Conservation (phyloP, 75 land plant genomes). For the Sequoia sempervirens region DNA sequence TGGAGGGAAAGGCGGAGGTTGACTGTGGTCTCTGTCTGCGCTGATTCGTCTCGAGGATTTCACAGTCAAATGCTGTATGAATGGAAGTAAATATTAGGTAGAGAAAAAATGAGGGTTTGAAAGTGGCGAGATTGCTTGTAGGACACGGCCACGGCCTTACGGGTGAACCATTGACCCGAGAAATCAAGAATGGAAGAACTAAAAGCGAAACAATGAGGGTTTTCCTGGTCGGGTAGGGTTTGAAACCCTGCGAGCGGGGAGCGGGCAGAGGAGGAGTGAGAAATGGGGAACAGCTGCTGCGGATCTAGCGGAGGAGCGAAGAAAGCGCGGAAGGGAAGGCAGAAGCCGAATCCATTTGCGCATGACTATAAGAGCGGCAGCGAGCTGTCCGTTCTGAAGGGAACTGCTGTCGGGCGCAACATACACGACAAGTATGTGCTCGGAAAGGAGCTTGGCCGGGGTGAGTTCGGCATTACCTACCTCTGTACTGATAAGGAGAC, state of each 20-base stretch:
- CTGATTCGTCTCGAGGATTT: neutral
- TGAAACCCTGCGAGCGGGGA: neutral
- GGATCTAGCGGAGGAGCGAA: conserved; percentile 13
- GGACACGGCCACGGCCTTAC: neutral
- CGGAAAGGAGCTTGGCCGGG: conserved; percentile 83
- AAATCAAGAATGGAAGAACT: neutral
- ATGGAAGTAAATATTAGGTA: neutral
- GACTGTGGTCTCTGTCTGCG: neutral
- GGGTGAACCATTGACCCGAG: neutral
- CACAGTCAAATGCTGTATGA: neutral
- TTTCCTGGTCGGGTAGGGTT: conserved; percentile 4
- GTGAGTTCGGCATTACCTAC: conserved; percentile 85
- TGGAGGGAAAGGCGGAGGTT: neutral
- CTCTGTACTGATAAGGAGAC: conserved; percentile 75
- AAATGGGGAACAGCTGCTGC: conserved; percentile 32
- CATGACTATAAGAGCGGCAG: conserved; percentile 14
- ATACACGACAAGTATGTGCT: conserved; percentile 68
- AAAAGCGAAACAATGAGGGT: neutral
- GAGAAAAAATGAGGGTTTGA: conserved; percentile 1
- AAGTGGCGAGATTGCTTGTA: neutral
- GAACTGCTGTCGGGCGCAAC: conserved; percentile 34
- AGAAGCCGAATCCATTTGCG: conserved; percentile 55
- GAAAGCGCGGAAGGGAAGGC: conserved; percentile 24
- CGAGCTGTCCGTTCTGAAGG: conserved; percentile 43
- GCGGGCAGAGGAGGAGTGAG: neutral